phyloP scores from a whole-genome alignment of 225 moss, liverwort and hornwort genomes.

The Asterella californica region DNA sequence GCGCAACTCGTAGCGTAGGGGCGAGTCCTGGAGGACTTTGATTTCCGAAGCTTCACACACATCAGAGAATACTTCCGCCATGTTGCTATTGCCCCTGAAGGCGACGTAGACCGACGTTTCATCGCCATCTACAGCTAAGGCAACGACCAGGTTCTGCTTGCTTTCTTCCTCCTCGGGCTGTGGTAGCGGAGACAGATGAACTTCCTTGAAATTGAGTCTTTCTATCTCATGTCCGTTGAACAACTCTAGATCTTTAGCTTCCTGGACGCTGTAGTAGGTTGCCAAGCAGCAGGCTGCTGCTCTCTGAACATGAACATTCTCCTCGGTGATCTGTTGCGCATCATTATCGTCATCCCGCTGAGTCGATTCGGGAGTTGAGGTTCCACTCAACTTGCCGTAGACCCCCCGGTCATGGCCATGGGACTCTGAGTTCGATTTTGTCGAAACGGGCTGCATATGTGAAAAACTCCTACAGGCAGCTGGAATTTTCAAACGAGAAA shows the following conservation, averaged over 20 bases:
- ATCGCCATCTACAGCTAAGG: conserved; percentile 5
- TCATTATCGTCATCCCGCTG: not conserved
- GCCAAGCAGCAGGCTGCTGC: conserved; percentile 20
- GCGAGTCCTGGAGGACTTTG: conserved; percentile 1
- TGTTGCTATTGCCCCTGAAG: conserved; percentile 18
- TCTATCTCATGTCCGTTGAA: not conserved
- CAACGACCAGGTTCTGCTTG: conserved; percentile 12
- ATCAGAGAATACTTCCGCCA: conserved; percentile 19
- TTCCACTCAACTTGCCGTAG: not conserved
- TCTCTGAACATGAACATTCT: conserved; percentile 5
- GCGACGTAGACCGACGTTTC: conserved; percentile 13
- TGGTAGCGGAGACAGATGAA: conserved; percentile 9
- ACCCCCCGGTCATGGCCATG: not conserved
- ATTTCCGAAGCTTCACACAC: conserved; percentile 1
- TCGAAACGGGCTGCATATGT: not conserved
- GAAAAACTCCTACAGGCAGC: not conserved
- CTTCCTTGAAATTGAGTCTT: conserved; percentile 14
- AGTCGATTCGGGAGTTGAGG: not conserved
- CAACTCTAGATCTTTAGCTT: not conserved
- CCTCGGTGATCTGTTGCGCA: not conserved
- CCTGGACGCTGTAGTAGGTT: not conserved
- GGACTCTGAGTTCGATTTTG: not conserved
- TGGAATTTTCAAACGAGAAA: not conserved
- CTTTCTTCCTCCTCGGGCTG: conserved; percentile 6
- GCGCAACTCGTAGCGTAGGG: not conserved